A percentile compares a stretch with the other conserved stretches of the same genome.
Conservation (phyloP, 23 red algal species). For the Agarophyton chilense region DNA sequence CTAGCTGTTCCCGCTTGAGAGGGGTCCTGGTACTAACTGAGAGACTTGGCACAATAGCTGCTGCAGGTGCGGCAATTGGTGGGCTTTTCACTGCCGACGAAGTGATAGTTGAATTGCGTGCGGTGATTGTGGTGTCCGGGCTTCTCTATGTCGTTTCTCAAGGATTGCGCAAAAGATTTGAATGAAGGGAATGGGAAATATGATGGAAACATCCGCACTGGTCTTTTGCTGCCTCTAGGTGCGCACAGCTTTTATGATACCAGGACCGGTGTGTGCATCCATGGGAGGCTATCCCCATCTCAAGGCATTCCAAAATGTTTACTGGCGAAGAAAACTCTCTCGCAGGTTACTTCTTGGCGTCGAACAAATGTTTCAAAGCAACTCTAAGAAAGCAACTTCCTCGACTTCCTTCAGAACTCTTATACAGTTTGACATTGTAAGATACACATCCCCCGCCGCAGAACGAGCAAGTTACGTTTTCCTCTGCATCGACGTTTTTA, state of each 20-base stretch:
- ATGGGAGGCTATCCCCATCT: not conserved
- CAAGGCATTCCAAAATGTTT: not conserved
- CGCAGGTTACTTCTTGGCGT: not conserved
- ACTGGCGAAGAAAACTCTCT: not conserved
- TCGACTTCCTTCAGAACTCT: not conserved
- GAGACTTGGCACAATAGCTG: not conserved
- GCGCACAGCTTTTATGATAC: too few relatives aligned
- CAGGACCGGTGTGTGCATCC: too few relatives aligned
- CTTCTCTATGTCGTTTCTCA: not conserved
- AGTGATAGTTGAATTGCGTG: not conserved
- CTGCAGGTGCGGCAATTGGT: not conserved
- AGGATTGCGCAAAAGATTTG: conserved; percentile 5
- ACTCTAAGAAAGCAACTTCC: not conserved
- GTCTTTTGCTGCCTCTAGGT: too few relatives aligned
- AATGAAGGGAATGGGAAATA: not conserved
- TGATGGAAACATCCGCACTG: too few relatives aligned
- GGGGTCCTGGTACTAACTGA: not conserved
- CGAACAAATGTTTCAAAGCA: not conserved
- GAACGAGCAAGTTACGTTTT: not conserved
- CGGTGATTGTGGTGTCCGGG: not conserved
- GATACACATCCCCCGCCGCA: not conserved
- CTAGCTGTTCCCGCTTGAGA: not conserved
- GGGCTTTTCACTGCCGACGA: not conserved
- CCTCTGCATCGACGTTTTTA: not conserved
- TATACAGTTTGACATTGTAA: not conserved